Evolutionary conservation across 768 basidiomycete species (phyloP).

Genomic region (Phylloporus rhodoxanthus): DNA sequence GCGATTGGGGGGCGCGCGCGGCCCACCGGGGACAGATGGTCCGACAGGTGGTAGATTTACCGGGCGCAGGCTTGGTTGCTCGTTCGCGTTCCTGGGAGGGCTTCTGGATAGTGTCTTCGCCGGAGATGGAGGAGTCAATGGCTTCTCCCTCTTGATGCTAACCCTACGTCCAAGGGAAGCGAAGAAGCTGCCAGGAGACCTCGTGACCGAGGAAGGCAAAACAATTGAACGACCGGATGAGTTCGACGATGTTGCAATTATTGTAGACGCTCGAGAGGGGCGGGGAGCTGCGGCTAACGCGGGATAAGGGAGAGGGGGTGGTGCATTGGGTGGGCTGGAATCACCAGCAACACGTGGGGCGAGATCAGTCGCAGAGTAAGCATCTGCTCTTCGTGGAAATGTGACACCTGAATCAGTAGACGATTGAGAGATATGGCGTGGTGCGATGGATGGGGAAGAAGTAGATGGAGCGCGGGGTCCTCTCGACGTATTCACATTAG

Average conservation of each 20-base stretch:
- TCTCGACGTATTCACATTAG: constrained; percentile 17
- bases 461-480: constrained; percentile 32
- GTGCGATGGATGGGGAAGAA: constrained; percentile 44
- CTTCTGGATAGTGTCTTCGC: constrained; percentile 35
- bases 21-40: constrained; percentile 67
- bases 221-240: constrained; percentile 44
- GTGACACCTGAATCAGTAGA: constrained; percentile 73
- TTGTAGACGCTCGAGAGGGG: constrained; percentile 28
- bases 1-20: constrained; percentile 61
- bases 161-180: constrained; percentile 68
- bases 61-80: constrained; percentile 26
- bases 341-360: constrained; percentile 43
- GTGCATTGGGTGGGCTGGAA: constrained; percentile 46
- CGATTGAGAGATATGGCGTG: constrained; percentile 62
- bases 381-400: constrained; percentile 76
- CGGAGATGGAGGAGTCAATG: constrained; percentile 29
- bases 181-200: constrained; percentile 59
- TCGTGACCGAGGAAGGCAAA: constrained; percentile 37
- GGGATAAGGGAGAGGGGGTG: constrained; percentile 70
- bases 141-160: constrained; percentile 43
- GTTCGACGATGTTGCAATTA: constrained; percentile 37
- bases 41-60: constrained; percentile 28
- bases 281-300: constrained; percentile 44
- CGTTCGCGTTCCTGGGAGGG: constrained; percentile 26
- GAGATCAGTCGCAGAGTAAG: constrained; percentile 72